Percentiles rank a stretch among this genome's conserved stretches.
These are phyloP conservation scores for Pinus taeda DNA, from an alignment of 75 land plant genomes.

Conservation along the genomic window DNA sequence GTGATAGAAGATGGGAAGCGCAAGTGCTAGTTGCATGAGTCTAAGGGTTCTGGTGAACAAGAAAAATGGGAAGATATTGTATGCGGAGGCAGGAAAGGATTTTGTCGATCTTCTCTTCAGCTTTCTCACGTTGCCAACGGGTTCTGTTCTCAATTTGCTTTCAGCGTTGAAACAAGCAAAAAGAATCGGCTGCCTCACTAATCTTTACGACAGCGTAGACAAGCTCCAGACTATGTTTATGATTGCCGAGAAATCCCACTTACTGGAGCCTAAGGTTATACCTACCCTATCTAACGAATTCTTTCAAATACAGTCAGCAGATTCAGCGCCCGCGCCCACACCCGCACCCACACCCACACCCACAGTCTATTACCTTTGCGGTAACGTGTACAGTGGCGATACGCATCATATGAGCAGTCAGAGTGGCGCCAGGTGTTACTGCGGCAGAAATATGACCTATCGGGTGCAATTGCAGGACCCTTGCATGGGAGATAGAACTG, in stretches of 20 bases:
- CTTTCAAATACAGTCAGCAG: neutral
- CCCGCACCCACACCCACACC: neutral
- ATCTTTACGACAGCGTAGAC: slow-evolving; percentile 34
- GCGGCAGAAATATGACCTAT: neutral
- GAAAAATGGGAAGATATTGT: slow-evolving; percentile 22
- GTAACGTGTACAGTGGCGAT: no score
- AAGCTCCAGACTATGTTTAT: slow-evolving; percentile 7
- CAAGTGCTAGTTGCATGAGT: no score
- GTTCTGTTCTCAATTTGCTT: slow-evolving; percentile 31
- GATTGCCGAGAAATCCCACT: neutral
- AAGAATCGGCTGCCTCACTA: slow-evolving; percentile 20
- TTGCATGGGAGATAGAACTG: neutral
- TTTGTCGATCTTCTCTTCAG: slow-evolving; percentile 43
- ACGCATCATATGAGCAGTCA: neutral
- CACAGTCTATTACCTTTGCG: neutral
- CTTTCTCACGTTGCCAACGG: slow-evolving; percentile 43
- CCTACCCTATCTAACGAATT: neutral
- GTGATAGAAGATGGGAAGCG: no score
- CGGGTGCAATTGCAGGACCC: neutral
- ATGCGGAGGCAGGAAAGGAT: slow-evolving; percentile 44
- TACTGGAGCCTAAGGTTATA: neutral
- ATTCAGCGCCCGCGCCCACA: neutral
- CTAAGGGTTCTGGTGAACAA: slow-evolving; percentile 35
- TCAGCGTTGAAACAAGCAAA: neutral
- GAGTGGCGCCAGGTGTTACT: neutral